phyloP scores from a whole-genome alignment of 108 stramenopile genomes.

The Nitzschia sp. region DNA sequence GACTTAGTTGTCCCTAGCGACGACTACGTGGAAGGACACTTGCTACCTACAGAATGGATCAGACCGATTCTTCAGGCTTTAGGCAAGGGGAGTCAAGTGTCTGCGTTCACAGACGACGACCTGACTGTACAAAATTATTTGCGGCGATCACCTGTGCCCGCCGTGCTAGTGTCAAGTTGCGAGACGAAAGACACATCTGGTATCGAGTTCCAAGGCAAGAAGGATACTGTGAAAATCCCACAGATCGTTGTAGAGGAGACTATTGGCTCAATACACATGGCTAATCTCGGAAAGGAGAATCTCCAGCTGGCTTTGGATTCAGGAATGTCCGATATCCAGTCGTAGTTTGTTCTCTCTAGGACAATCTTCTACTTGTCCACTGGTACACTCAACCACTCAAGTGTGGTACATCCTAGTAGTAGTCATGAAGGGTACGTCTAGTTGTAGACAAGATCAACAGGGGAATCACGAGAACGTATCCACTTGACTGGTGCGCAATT shows the following conservation, averaged over 20 bases:
- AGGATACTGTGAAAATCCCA: no score
- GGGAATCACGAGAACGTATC: conserved; percentile 43
- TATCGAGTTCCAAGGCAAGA: no score
- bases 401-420: no score
- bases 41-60: conserved; percentile 65
- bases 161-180: conserved; percentile 38
- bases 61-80: conserved; percentile 53
- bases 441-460: conserved; percentile 51
- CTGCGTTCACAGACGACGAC: conserved; percentile 50
- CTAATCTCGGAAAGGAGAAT: no score
- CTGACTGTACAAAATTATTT: conserved; percentile 58
- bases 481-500: conserved; percentile 50
- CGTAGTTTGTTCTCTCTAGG: no score
- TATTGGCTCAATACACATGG: no score
- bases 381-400: no score
- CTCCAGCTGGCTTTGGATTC: no score
- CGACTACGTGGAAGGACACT: conserved; percentile 58
- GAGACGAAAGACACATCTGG: no score
- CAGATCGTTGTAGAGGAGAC: no score
- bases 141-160: conserved; percentile 67
- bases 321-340: no score
- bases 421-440: background rate
- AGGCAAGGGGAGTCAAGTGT: conserved; percentile 9
- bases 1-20: conserved; percentile 43
- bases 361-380: no score